Conservation (phyloP, 768 basidiomycete genomes). For the Thelephora aurantiotincta region DNA sequence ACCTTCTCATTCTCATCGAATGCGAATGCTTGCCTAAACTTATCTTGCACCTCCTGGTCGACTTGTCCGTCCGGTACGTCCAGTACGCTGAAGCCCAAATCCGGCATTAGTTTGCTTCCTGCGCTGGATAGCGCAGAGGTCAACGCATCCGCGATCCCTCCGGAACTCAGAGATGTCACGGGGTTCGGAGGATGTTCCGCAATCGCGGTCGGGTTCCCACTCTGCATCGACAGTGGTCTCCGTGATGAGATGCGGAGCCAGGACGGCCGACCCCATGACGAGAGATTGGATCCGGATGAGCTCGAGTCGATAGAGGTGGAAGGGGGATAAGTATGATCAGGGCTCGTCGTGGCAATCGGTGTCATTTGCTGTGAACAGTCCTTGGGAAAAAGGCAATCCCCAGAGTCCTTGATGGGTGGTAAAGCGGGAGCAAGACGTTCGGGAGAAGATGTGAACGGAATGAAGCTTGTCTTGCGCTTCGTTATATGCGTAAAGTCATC, state of each 20-base stretch:
- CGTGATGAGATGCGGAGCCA: conserved; percentile 38
- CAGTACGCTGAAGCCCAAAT: conserved; percentile 66
- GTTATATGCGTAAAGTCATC: conserved; percentile 70
- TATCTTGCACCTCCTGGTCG: conserved; percentile 53
- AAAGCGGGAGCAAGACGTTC: conserved; percentile 7
- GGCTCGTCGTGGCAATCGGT: conserved; percentile 15
- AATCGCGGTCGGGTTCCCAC: no score
- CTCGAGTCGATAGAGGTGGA: conserved; percentile 36
- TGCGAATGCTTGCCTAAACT: conserved; percentile 73
- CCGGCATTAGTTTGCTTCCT: conserved; percentile 21
- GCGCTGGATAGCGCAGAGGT: conserved; percentile 23
- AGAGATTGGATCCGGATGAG: conserved; percentile 29
- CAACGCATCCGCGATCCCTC: conserved; percentile 46
- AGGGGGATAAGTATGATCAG: conserved; percentile 73
- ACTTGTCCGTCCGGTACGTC: conserved; percentile 53
- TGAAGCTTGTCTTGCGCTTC: conserved; percentile 37
- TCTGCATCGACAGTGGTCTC: conserved; percentile 11
- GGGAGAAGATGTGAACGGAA: conserved; percentile 40
- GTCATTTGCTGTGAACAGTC: conserved; percentile 8
- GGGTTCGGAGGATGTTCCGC: conserved; percentile 12
- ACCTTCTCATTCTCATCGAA: conserved; percentile 79
- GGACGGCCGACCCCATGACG: conserved; percentile 56
- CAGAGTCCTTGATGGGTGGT: neutral
- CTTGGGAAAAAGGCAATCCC: conserved; percentile 7
- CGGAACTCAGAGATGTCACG: conserved; percentile 13